Evolutionary conservation across 441 rosid species (phyloP).

Genomic region (Lepidium campestre): DNA sequence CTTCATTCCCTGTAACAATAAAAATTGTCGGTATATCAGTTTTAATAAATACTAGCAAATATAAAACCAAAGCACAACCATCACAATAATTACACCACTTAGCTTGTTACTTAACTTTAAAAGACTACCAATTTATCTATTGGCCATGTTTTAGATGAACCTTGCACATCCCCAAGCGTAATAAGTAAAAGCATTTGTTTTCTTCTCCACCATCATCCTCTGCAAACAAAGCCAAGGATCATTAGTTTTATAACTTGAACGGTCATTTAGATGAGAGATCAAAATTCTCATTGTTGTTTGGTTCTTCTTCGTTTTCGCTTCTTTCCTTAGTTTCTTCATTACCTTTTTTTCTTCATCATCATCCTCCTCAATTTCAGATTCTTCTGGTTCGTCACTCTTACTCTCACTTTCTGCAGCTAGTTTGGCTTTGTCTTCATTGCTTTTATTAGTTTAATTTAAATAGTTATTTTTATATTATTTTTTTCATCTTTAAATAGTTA

Average conservation of each 20-base stretch:
- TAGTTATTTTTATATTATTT: too few species aligned
- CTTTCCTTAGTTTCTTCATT: conserved; percentile 1
- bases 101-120: too few species aligned
- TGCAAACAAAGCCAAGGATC: conserved; percentile 14
- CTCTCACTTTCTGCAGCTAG: not conserved
- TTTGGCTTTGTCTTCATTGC: conserved; percentile 69
- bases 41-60: too few species aligned
- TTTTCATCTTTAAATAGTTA: too few species aligned
- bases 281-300: conserved; percentile 21
- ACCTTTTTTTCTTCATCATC: conserved; percentile 8
- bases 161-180: too few species aligned
- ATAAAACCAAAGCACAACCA: too few species aligned
- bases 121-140: too few species aligned
- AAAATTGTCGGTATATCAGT: too few species aligned
- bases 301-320: conserved; percentile 22
- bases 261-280: not conserved
- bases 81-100: too few species aligned
- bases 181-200: conserved; percentile 6
- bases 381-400: conserved; percentile 22
- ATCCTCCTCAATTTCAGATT: conserved; percentile 10
- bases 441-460: too few species aligned
- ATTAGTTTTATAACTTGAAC: not conserved
- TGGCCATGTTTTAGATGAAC: too few species aligned
- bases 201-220: conserved; percentile 21
- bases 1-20: too few species aligned